Base-by-base conservation (phyloP, 257 asterid species). In the Solanum neorickii region DNA sequence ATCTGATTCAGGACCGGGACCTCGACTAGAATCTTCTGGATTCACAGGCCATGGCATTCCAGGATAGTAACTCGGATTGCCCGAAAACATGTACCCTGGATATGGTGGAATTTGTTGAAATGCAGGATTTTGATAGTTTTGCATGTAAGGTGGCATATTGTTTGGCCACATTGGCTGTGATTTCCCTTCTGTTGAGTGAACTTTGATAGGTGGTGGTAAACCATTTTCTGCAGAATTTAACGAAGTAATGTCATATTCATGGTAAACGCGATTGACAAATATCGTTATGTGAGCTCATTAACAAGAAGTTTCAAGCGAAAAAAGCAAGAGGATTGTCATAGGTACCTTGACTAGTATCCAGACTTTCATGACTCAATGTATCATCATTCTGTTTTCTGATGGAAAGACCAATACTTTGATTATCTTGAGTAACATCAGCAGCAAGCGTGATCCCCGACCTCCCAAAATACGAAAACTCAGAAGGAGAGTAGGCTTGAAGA, bases 11-110 rank as follows among this genome's bases (percentile, higher is more conserved):
- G 89, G 84, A 88, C 86, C 90, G 20, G 35, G 90, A 80, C 90
- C 89, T 76, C 84, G 41, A 87, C 88, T 88, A 27, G 90, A 23
- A 86, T 94, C 93, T 15, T 91, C 95, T 86, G 88, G 74, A 88
- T 88, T 92, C 85, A 82, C 83, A 9, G 95, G 95, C 98, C 97
- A 92, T 18, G 93, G 91, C 73, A 83, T 92, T 33, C 89, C 90
- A 1, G 93, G 91, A 90, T 92, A 93, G 87, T 91, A 92, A 41
- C 93, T 68, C 15, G 94, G 94, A 9, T 91, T 92, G 52, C 95
- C 95, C 0, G 98, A 94, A 75, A 87, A 92, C 21, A 88, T 86
- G 77, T 93, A 94, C 1, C 96, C 96, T 23, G 93, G 96, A 87
- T 90, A 92, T 68, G 93, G 90, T 18, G 92, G 91, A 82, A 88